These are phyloP conservation scores for Neurospora tetraspora DNA, from an alignment of 495 filamentous ascomycete genomes.

Conservation along the genomic window DNA sequence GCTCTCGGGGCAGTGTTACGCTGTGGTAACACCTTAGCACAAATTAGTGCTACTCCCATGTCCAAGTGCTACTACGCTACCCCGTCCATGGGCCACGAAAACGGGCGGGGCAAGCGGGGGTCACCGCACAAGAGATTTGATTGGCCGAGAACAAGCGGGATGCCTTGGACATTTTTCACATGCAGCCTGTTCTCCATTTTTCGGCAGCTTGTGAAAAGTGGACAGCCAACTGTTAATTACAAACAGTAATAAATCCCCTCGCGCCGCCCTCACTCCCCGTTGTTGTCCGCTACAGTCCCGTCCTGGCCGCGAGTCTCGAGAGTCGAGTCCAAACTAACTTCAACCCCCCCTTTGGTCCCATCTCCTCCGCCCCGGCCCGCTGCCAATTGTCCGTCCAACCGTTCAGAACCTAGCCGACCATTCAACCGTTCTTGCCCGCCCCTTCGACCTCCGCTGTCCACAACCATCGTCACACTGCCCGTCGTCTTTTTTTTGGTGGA, in stretches of 20 bases:
- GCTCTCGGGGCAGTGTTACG: not conserved
- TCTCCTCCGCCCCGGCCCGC: not conserved
- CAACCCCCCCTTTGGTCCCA: not conserved
- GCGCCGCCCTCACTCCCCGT: not conserved
- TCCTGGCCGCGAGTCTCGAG: not conserved
- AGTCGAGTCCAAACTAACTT: not conserved
- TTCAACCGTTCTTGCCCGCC: not conserved
- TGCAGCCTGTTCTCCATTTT: not conserved
- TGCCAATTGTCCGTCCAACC: not conserved
- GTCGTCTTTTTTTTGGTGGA: not conserved
- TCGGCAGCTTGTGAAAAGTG: not conserved
- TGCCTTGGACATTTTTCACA: not conserved
- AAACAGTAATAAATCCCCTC: not conserved
- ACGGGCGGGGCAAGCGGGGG: not conserved
- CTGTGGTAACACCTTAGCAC: not conserved
- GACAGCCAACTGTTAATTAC: not conserved
- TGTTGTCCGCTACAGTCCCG: not conserved
- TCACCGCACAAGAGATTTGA: not conserved
- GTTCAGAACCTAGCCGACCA: not conserved
- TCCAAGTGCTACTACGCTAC: not conserved
- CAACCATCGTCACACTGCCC: not conserved
- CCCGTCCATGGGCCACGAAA: not conserved
- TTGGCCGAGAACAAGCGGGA: not conserved
- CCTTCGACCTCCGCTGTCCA: not conserved
- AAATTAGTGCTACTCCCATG: not conserved